These are phyloP conservation scores for Pleoardoris graminearum DNA, from an alignment of 2,329 filamentous ascomycete genomes.

Conservation along the genomic window DNA sequence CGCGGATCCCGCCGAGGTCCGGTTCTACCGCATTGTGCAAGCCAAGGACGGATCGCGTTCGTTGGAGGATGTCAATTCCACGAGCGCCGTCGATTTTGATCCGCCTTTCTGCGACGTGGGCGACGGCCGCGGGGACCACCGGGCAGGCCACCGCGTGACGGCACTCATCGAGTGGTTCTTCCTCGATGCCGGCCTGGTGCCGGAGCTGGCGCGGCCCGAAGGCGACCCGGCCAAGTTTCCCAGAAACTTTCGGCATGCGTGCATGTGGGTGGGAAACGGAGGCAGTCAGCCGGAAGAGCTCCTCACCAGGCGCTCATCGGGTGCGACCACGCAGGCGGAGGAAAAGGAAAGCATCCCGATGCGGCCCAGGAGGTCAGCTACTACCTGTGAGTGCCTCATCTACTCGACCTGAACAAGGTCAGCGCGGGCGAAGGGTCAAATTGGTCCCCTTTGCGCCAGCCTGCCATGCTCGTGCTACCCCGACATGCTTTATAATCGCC, in stretches of 20 bases:
- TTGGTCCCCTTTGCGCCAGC: too few species aligned
- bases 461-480: too few species aligned
- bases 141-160: background rate
- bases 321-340: conserved; percentile 16
- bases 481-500: too few species aligned
- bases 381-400: conserved; percentile 68
- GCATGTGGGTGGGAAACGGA: conserved; percentile 31
- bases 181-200: conserved; percentile 13
- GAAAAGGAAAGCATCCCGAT: conserved; percentile 19
- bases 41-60: conserved; percentile 19
- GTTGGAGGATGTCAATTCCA: conserved; percentile 30
- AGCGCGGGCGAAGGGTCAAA: too few species aligned
- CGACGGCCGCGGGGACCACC: background rate
- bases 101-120: conserved; percentile 6
- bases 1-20: conserved; percentile 31
- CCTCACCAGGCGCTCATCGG: conserved; percentile 25
- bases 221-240: conserved; percentile 34
- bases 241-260: conserved; percentile 33
- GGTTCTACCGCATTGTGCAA: conserved; percentile 31
- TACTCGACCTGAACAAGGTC: too few species aligned
- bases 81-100: conserved; percentile 15
- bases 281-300: conserved; percentile 23
- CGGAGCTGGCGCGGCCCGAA: conserved; percentile 27
- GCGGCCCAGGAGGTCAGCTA: conserved; percentile 68
- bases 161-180: conserved; percentile 8